Evolutionary conservation across 2,329 filamentous ascomycete species (phyloP).

Genomic region (Pochonia chlamydosporia): DNA sequence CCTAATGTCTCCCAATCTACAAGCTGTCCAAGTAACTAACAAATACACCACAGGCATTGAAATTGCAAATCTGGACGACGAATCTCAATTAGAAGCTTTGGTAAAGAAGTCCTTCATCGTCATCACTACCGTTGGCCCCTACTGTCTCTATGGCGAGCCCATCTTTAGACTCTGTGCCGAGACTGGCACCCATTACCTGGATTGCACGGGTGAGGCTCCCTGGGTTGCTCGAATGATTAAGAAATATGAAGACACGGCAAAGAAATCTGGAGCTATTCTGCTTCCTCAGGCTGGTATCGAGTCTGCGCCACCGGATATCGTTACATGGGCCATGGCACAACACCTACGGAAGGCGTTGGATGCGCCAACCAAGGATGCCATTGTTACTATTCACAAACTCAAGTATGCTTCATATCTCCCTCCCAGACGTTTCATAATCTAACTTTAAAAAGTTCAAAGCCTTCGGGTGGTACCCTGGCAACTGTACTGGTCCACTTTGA

Average conservation of each 20-base stretch:
- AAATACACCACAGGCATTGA: slow-evolving; percentile 39
- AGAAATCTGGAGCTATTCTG: slow-evolving; percentile 50
- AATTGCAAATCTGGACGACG: slow-evolving; percentile 40
- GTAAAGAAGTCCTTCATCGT: slow-evolving; percentile 51
- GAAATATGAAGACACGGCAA: slow-evolving; percentile 49
- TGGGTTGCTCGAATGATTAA: slow-evolving; percentile 55
- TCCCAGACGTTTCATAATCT: background rate
- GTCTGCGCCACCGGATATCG: slow-evolving; percentile 55
- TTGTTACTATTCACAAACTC: slow-evolving; percentile 41
- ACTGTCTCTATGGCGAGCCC: slow-evolving; percentile 48
- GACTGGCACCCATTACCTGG: slow-evolving; percentile 58
- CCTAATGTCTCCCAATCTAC: slow-evolving; percentile 6
- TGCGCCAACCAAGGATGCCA: slow-evolving; percentile 46
- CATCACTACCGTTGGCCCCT: slow-evolving; percentile 56
- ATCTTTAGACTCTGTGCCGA: slow-evolving; percentile 57
- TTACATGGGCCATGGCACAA: slow-evolving; percentile 48
- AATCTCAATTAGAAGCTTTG: slow-evolving; percentile 39
- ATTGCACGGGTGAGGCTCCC: slow-evolving; percentile 55
- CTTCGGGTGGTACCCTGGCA: slow-evolving; percentile 63
- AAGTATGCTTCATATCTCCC: slow-evolving; percentile 22
- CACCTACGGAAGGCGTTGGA: slow-evolving; percentile 44
- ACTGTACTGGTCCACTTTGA: slow-evolving; percentile 59
- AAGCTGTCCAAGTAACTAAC: background rate
- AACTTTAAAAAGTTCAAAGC: slow-evolving; percentile 20
- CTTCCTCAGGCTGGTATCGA: slow-evolving; percentile 59